A percentile compares a stretch with the other conserved stretches of the same genome.
Evolutionary conservation across 2,329 filamentous ascomycete species (phyloP).

Genomic region (Colletotrichum lindemuthianum): DNA sequence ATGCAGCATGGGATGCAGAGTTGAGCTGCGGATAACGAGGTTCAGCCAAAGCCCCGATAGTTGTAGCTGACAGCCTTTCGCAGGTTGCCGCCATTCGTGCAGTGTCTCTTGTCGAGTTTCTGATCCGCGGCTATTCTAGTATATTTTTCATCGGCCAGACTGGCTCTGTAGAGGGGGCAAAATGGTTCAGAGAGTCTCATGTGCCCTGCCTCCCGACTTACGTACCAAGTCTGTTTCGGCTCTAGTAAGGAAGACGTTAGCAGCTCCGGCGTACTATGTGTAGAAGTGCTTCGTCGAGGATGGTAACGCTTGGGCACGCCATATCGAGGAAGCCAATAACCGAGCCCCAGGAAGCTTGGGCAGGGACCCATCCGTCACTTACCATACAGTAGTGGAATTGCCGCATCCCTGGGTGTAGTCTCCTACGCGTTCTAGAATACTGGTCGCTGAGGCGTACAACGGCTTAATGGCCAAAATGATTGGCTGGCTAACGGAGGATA

Average conservation of each 20-base stretch:
- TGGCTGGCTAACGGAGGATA: constrained; percentile 15
- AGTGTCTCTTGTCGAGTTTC: background rate
- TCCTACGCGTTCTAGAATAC: constrained; percentile 18
- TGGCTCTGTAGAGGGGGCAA: too few species aligned
- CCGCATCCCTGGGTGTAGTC: constrained; percentile 1
- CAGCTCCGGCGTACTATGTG: constrained; percentile 2
- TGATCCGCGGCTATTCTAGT: too few species aligned
- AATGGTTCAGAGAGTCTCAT: too few species aligned
- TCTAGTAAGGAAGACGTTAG: constrained; percentile 13
- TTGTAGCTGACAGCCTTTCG: background rate
- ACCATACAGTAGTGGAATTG: background rate
- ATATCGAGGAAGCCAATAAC: constrained; percentile 3
- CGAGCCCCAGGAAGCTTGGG: background rate
- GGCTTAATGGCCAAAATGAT: background rate
- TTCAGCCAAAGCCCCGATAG: background rate
- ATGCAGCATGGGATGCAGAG: too few species aligned
- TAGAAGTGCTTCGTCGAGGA: background rate
- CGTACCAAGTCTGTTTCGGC: background rate
- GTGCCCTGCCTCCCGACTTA: too few species aligned
- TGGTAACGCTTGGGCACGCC: constrained; percentile 19
- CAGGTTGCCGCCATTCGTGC: background rate
- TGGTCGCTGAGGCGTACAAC: background rate
- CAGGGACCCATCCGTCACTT: too few species aligned
- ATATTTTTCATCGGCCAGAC: too few species aligned
- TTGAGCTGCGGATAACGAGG: background rate